Percentiles rank a stretch among this genome's conserved stretches.
phyloP scores from a whole-genome alignment of 179 eudicot species.

The Beta corolliflora region DNA sequence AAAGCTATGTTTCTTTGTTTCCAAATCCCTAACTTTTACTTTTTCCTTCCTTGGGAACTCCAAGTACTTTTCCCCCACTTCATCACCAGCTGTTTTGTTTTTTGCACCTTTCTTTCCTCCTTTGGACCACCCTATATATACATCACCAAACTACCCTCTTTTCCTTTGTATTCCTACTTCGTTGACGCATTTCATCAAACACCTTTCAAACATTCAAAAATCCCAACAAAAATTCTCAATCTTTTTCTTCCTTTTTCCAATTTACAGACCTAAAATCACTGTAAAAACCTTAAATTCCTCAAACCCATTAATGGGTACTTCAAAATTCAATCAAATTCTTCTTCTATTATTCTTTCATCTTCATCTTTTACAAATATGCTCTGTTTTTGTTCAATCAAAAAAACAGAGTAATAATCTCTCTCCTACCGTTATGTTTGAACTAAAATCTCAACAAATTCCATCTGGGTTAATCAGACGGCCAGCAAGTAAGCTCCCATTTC shows the following conservation, averaged over 20 bases:
- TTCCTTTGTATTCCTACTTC: constrained; percentile 2
- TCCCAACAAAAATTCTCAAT: constrained; percentile 5
- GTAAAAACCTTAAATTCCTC: background rate
- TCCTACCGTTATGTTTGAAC: constrained; percentile 43
- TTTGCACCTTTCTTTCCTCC: constrained; percentile 19
- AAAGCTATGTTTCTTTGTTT: constrained; percentile 16
- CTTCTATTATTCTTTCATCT: background rate
- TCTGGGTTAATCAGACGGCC: constrained; percentile 34
- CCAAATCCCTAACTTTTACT: constrained; percentile 12
- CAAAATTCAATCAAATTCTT: background rate
- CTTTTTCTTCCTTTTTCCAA: background rate
- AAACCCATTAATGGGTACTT: constrained; percentile 23
- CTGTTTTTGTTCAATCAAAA: constrained; percentile 33
- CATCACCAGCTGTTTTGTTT: constrained; percentile 35
- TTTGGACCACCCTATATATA: constrained; percentile 18
- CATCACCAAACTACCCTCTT: constrained; percentile 11
- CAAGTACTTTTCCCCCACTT: constrained; percentile 22
- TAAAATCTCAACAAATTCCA: constrained; percentile 41
- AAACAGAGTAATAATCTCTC: constrained; percentile 23
- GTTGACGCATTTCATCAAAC: constrained; percentile 24
- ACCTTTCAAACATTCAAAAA: constrained; percentile 14
- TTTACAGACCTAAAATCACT: background rate
- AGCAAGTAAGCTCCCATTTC: constrained; percentile 64
- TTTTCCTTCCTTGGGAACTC: constrained; percentile 27
- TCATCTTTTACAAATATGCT: background rate